Percentiles rank a stretch among this genome's conserved stretches.
Evolutionary conservation across 306 rosid species (phyloP).

Genomic region (Benincasa hispida): DNA sequence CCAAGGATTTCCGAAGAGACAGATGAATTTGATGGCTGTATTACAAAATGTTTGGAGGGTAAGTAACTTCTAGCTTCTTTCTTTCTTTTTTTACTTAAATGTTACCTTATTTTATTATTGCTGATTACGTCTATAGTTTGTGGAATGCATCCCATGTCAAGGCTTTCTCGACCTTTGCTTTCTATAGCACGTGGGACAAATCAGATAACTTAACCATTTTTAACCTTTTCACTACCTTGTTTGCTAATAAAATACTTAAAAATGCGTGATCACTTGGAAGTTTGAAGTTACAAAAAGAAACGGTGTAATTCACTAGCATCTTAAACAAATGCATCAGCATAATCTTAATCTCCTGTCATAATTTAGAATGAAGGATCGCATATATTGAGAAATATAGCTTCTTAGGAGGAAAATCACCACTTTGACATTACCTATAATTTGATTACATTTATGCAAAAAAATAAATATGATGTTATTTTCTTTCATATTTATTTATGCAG

Average conservation of each 20-base stretch:
- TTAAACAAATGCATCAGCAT: not conserved
- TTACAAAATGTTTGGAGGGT: constrained; percentile 49
- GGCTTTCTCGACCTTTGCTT: not conserved
- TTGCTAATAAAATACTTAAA: not conserved
- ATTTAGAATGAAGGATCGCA: not conserved
- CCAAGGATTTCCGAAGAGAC: constrained; percentile 31
- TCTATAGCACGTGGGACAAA: not conserved
- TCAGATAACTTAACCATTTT: not conserved
- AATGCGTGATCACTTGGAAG: not conserved
- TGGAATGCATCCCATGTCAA: not conserved
- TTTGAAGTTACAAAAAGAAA: not conserved
- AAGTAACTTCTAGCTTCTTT: constrained; percentile 13
- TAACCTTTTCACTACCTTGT: not conserved
- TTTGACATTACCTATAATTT: not conserved
- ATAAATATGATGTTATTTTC: not conserved
- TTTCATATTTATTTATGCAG: not conserved
- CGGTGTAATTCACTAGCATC: not conserved
- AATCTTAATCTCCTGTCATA: not conserved
- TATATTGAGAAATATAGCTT: not conserved
- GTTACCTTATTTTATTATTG: not conserved
- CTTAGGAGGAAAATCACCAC: not conserved
- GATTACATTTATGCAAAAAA: not conserved
- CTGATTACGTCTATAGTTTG: not conserved
- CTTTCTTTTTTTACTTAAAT: not conserved
- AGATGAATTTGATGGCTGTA: constrained; percentile 34